Conservation (phyloP, 2,329 filamentous ascomycete species). For the Lecanicillium sp. region DNA sequence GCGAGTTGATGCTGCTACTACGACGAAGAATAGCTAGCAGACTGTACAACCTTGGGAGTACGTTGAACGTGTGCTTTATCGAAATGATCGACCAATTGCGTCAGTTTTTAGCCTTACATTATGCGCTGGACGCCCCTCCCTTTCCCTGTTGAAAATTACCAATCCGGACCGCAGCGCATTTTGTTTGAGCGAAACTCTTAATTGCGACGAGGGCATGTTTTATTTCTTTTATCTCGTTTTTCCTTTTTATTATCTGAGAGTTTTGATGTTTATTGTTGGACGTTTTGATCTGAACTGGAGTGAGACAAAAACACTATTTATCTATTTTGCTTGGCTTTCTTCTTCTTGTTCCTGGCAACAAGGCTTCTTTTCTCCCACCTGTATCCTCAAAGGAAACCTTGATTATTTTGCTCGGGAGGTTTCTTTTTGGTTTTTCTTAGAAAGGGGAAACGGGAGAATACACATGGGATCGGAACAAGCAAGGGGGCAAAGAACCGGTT, state of each 20-base stretch:
- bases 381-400: background rate
- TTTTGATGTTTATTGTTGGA: conserved; percentile 8
- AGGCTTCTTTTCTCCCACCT: too few species aligned
- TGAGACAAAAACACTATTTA: conserved; percentile 8
- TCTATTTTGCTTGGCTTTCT: conserved; percentile 3
- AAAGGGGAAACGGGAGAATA: too few species aligned
- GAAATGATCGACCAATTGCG: conserved; percentile 3
- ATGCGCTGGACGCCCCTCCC: background rate
- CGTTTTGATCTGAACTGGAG: conserved; percentile 5
- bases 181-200: conserved; percentile 2
- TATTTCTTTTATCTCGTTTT: background rate
- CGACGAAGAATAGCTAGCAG: background rate
- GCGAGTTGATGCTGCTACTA: conserved; percentile 12
- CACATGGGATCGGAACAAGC: background rate
- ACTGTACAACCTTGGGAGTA: conserved; percentile 22
- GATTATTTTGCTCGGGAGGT: conserved; percentile 1
- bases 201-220: conserved; percentile 1
- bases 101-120: background rate
- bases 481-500: background rate
- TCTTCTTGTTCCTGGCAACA: background rate
- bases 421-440: too few species aligned
- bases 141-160: conserved; percentile 1
- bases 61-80: conserved; percentile 11
- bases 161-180: background rate
- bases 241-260: background rate